Evolutionary conservation across 306 rosid species (phyloP).

Genomic region (Rubus parviflorus): DNA sequence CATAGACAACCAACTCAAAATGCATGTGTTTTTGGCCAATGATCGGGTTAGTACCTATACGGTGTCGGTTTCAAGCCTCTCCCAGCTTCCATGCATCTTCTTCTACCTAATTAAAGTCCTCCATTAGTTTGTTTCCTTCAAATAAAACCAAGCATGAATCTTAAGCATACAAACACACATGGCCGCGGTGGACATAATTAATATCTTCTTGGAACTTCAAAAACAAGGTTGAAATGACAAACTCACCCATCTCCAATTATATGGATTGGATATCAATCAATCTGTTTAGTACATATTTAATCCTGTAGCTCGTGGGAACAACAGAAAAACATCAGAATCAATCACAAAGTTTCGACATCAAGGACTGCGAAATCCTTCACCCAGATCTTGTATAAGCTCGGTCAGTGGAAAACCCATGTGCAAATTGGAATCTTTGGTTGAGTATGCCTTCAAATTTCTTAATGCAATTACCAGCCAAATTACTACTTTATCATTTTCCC

Average conservation of each 20-base stretch:
- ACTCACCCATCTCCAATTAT: background rate
- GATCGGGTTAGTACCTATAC: background rate
- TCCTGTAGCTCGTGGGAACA: conserved; percentile 21
- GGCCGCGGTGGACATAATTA: conserved; percentile 24
- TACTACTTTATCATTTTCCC: background rate
- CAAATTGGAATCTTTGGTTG: conserved; percentile 21
- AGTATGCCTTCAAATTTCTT: conserved; percentile 20
- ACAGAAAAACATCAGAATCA: conserved; percentile 24
- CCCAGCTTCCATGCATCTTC: background rate
- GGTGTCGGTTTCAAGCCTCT: conserved; percentile 13
- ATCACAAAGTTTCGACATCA: background rate
- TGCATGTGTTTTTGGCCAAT: conserved; percentile 38
- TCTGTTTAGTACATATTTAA: background rate
- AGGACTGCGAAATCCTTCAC: background rate
- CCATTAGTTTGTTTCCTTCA: background rate
- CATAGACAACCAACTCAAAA: conserved; percentile 16
- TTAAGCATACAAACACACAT: conserved; percentile 37
- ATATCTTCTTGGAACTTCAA: conserved; percentile 32
- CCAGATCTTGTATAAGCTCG: conserved; percentile 33
- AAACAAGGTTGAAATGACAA: conserved; percentile 18
- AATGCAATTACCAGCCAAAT: conserved; percentile 7
- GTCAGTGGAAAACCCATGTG: conserved; percentile 54
- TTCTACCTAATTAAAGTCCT: background rate
- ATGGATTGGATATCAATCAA: conserved; percentile 7
- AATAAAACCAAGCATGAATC: conserved; percentile 7